phyloP scores from a whole-genome alignment of 495 filamentous ascomycete genomes.

The Penicillium cosmopolitanum region DNA sequence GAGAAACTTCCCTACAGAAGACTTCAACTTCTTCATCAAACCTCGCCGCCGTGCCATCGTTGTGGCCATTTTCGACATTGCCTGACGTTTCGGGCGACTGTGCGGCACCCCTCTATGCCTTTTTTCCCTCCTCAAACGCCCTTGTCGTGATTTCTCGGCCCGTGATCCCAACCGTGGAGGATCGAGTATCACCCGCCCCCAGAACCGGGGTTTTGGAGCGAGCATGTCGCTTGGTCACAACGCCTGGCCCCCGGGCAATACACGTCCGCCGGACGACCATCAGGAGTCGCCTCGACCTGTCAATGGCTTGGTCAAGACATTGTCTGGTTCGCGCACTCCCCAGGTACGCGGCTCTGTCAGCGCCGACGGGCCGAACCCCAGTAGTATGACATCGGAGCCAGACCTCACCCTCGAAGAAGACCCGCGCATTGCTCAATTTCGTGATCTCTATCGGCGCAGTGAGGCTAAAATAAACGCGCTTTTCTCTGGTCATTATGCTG shows the following conservation, averaged over 20 bases:
- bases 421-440: constrained; percentile 62
- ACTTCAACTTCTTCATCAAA: constrained; percentile 46
- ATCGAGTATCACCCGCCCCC: constrained; percentile 53
- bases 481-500: constrained; percentile 55
- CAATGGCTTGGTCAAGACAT: constrained; percentile 52
- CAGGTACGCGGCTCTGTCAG: constrained; percentile 54
- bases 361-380: constrained; percentile 49
- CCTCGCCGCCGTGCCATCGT: constrained; percentile 39
- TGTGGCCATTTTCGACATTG: constrained; percentile 38
- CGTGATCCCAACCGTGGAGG: constrained; percentile 50
- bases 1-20: constrained; percentile 45
- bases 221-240: constrained; percentile 57
- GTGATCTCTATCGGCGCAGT: constrained; percentile 58
- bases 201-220: constrained; percentile 54
- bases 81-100: constrained; percentile 20
- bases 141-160: constrained; percentile 35
- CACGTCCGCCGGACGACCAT: constrained; percentile 50
- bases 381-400: constrained; percentile 52
- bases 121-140: constrained; percentile 34
- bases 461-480: constrained; percentile 64
- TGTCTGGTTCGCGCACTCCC: constrained; percentile 52
- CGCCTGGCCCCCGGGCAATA: constrained; percentile 53
- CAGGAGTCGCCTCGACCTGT: constrained; percentile 47
- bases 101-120: constrained; percentile 37
- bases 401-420: constrained; percentile 65